Evolutionary conservation across 2,329 filamentous ascomycete genomes (phyloP), one percentile per base, ranked within the genome.

Genomic region (Xylariales sp.): DNA sequence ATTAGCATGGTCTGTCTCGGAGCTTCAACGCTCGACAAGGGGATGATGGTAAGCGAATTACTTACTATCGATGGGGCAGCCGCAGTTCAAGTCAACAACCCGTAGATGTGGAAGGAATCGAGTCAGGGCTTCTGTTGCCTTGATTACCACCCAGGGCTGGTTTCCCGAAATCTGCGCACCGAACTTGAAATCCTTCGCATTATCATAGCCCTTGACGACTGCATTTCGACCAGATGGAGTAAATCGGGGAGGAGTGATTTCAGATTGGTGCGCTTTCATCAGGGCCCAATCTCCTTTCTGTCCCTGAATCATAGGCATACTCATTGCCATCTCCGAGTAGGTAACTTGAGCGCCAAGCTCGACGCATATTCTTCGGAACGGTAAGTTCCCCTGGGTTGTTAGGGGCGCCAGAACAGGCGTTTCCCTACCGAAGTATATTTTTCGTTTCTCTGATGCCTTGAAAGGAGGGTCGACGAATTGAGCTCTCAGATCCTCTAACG

Each of bases 301-400:
- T 25, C 93, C 93, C 62, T 96, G 89, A 5, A 98, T 75, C 31
- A 98, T 68, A 8, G 91, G 90, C 63, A 95, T 70, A 20, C 88
- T 83, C 77, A 98, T 86, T 4, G 91, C 93, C 93, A 98, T 98
- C 65, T 98, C 93, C 0, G 91, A 97, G 70, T 95, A 98, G 0
- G 93, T 98, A 36, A 95, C 74, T 58, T 96, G 86, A 20, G 89
- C 90, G 25, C 93, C 93, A 18, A 97, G 76, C 42, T 90, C 85
- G 10, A 88, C 83, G 57, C 90, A 96, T 21, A 98, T 78, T 37
- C 93, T 80, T 43, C 93, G 84, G 70, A 95, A 98, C 1, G 93
- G 93, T 35, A 97, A 73, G 56, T 98, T 98, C 33, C 93, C 93
- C 65, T 97, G 93, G 0, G 93, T 98, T 1, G 93, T 98, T 36